Evolutionary conservation across 306 rosid genomes (phyloP), one percentile per base, ranked within the genome.

Genomic region (Dicorynia guianensis): DNA sequence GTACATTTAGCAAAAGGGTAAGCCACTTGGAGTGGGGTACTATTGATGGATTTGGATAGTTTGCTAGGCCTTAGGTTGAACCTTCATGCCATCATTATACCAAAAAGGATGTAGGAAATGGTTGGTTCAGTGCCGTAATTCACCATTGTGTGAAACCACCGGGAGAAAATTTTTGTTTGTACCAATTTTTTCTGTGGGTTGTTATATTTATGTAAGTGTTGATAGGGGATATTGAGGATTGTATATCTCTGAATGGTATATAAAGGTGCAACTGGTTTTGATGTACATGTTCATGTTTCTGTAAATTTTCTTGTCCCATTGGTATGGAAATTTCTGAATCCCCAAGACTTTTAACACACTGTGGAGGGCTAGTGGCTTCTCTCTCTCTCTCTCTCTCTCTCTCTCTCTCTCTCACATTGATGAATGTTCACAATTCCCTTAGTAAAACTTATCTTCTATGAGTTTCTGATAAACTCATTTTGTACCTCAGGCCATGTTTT

Each of bases 401-500:
- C 30, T 25, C 30, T 25, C 30, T 33, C 57, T 49, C 63, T 63
- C 38, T 55, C 55, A 15, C 34, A 11, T 66, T 58, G 42, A 14
- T 65, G 48, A 56, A 72, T 67, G 18, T 20, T 48, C 57, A 55
- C 48, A 34, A 66, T 42, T 48, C 67, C 68, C 40, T n/a, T 58
- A 43, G 49, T 67, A 30, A 50, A 64, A 67, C 63, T 59, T 69
- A 63, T 8, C 52, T 58, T 63, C 54, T 61, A 50, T 20, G 19
- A 47, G 38, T 48, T 77, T 70, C 80, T 83, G 69, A 89, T 55
- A 38, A 71, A 60, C 63, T 44, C 30, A 71, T 76, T 46, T 76
- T 69, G 63, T 79, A 40, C 80, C 64, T 73, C 88, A 95, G 99
- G 99, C 64, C 99, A 95, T 79, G 96, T 95, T 83, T 95, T 95